Base-by-base conservation (phyloP, 2,329 filamentous ascomycete genomes). In the Delphinella strobiligena region DNA sequence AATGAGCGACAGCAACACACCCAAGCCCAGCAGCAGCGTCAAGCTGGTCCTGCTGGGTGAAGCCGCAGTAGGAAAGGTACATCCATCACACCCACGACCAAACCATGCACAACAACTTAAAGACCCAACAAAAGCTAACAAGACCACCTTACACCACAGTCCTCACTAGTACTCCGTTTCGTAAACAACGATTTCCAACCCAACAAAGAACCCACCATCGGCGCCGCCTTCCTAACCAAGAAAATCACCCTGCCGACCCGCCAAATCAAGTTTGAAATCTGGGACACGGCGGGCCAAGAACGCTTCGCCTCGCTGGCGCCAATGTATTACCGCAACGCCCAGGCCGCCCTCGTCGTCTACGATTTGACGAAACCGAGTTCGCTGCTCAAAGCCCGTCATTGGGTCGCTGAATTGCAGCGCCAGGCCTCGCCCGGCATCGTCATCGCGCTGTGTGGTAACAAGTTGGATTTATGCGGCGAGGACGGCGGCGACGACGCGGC, bases 131-230 rank as follows among this genome's bases (percentile, higher is more conserved):
- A n/a, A n/a, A n/a, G n/a, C n/a, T n/a, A n/a, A n/a, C 40, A 45
- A 54, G 45, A 55, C 41, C 31, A 37, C 36, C 45, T 41, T n/a
- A 40, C 32, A 35, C 45, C 41, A 17, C 55, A 93, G 91, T 96
- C 91, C 36, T 98, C 91, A 34, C 79, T 98, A 43, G 91, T 98
- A 47, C 75, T 98, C 59, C 86, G 91, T 58, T 98, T 98, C 66
- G 91, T 98, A 60, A 96, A 96, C 74, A 91, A 98, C 68, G 89
- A 96, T 66, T 98, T 98, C 58, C 91, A 98, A 70, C 91, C 96
- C 67, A 96, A 96, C 67, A 96, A 96, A 72, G 91, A 98, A 63
- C 91, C 91, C 46, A 98, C 91, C 49, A 98, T 98, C 66, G 91
- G 91, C 72, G 91, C 91, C 56, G 91, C 91, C 48, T 98, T 98